phyloP scores from a whole-genome alignment of 805 yeast genomes.

The Cyberlindnera sargentensis region DNA sequence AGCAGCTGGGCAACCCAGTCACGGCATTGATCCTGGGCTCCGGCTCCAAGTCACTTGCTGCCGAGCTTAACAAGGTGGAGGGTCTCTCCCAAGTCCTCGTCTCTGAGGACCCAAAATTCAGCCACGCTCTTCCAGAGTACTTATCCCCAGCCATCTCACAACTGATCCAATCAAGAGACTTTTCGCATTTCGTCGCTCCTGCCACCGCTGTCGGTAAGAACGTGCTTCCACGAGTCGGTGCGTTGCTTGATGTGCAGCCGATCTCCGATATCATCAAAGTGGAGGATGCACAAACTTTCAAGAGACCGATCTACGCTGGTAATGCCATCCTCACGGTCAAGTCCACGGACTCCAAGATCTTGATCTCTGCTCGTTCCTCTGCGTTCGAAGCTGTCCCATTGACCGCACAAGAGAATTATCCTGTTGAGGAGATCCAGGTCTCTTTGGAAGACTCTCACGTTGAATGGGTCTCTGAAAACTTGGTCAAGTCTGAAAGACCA shows the following conservation, averaged over 20 bases:
- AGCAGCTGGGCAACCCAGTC: constrained; percentile 65
- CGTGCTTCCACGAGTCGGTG: constrained; percentile 80
- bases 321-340: constrained; percentile 82
- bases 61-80: constrained; percentile 43
- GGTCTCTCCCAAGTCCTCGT: constrained; percentile 38
- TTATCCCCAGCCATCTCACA: constrained; percentile 59
- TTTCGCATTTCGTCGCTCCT: constrained; percentile 70
- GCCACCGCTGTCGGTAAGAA: constrained; percentile 88
- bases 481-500: constrained; percentile 78
- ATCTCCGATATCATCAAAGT: constrained; percentile 74
- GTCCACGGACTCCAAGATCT: constrained; percentile 54
- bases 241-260: constrained; percentile 81
- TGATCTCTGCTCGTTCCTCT: constrained; percentile 78
- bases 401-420: constrained; percentile 29
- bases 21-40: constrained; percentile 75
- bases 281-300: constrained; percentile 61
- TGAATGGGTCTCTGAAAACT: constrained; percentile 69
- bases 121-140: constrained; percentile 73
- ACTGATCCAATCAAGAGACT: constrained; percentile 29
- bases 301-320: constrained; percentile 95
- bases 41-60: constrained; percentile 42
- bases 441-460: constrained; percentile 31
- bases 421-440: constrained; percentile 42
- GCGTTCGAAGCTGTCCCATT: constrained; percentile 53
- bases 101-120: constrained; percentile 51